Base-by-base conservation (phyloP, 139 green algal species). In the Coelastrella sp. region DNA sequence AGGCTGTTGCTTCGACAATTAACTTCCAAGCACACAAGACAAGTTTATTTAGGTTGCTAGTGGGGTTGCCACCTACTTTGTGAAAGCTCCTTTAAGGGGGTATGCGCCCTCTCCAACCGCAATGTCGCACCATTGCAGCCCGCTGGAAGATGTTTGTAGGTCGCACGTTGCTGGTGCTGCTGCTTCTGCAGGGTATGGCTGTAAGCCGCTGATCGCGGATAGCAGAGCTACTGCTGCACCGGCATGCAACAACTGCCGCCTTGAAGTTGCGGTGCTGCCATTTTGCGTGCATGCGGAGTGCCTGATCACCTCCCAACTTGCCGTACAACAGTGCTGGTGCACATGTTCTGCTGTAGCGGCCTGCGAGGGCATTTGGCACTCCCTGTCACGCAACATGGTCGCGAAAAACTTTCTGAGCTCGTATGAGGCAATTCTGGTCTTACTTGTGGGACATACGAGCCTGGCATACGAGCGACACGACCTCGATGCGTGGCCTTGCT, bases 81-180 rank as follows among this genome's bases (percentile, higher is more conserved):
- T 84, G 58, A 90, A 84, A 8, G 86, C 86, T 54, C 86, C 60
- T 13, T 84, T 75, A 22, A 90, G 76, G 3, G 86, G 74, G 17
- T 66, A 4, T 6, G 77, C 64, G 3, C 78, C 87, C 4, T 86
- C 87, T 19, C 78, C 87, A 8, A 85, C 64, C 4, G 5, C 4
- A 5, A 91, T 13, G 23, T 91, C 87, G 64, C 87, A 87, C 87
- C 77, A 86, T 17, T 80, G n/a, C 13, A 91, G 78, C 5, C 87
- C 78, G 61, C 19, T 80, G 47, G 54, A 5, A 2, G n/a, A 59
- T 57, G 19, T 47, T 4, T 80, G 77, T n/a, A 86, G 65, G 7
- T 81, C 64, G 64, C 78, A 86, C 73, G 57, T 83, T 20, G 5
- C 85, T 47, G 73, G 57, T 47, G 60, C 81, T 77, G 81, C 23